Percentiles rank a stretch among this genome's conserved stretches.
Conservation (phyloP, 192 early-diverging fungal genomes). For the Coemansia sp. region DNA sequence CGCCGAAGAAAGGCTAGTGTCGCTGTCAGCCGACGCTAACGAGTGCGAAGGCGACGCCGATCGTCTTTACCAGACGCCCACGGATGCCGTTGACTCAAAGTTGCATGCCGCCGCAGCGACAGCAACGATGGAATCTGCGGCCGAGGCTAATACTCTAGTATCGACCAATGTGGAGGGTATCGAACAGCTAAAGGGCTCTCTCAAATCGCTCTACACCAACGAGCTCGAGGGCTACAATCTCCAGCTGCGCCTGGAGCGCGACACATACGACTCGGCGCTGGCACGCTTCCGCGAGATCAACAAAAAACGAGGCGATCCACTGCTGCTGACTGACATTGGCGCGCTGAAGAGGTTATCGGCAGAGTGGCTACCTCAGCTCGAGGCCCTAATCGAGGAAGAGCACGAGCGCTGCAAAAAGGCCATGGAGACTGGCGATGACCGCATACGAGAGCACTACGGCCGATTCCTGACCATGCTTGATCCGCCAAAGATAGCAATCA, state of each 20-base stretch:
- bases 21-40: slow-evolving; percentile 12
- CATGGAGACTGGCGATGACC: slow-evolving; percentile 19
- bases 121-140: slow-evolving; percentile 10
- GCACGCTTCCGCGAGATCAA: slow-evolving; percentile 63
- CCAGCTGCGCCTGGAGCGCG: slow-evolving; percentile 82
- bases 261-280: slow-evolving; percentile 74
- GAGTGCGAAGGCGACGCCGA: neutral
- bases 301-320: slow-evolving; percentile 60
- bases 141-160: slow-evolving; percentile 31
- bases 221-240: slow-evolving; percentile 67
- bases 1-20: slow-evolving; percentile 31
- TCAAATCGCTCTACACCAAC: slow-evolving; percentile 61
- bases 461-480: slow-evolving; percentile 45
- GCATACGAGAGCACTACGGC: slow-evolving; percentile 32
- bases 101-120: neutral
- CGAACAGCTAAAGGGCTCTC: slow-evolving; percentile 68
- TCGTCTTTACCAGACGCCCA: neutral
- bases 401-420: slow-evolving; percentile 55
- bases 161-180: slow-evolving; percentile 74
- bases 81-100: neutral
- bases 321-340: slow-evolving; percentile 58
- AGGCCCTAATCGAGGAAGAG: slow-evolving; percentile 71
- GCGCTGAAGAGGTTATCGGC: slow-evolving; percentile 66
- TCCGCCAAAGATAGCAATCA: slow-evolving; percentile 76
- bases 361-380: slow-evolving; percentile 75